A percentile compares a stretch with the other conserved stretches of the same genome.
phyloP scores from a whole-genome alignment of 1,284 basidiomycete genomes.

The Baeospora myosura region DNA sequence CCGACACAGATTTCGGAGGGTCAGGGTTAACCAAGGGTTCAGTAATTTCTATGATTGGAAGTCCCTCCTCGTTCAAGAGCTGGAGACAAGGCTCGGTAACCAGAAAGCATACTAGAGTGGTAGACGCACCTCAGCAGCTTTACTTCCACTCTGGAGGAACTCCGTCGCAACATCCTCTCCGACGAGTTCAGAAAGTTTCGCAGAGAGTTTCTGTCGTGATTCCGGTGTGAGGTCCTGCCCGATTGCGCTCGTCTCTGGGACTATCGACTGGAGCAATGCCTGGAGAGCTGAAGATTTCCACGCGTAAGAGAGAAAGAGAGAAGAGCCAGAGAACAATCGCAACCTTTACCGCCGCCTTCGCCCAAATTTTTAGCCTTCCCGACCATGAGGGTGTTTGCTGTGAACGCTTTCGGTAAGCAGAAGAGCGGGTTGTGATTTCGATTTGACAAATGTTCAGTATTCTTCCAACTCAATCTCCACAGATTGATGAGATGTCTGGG shows the following conservation, averaged over 20 bases:
- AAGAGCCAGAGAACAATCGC: background rate
- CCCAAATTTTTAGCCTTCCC: slow-evolving; percentile 8
- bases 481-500: no score
- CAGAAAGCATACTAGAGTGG: background rate
- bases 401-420: no score
- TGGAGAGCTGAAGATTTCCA: slow-evolving; percentile 35
- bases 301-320: background rate
- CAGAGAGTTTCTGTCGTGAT: slow-evolving; percentile 46
- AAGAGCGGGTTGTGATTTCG: no score
- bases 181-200: slow-evolving; percentile 55
- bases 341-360: slow-evolving; percentile 11
- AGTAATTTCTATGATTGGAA: slow-evolving; percentile 71
- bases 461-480: no score
- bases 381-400: background rate
- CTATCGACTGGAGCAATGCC: slow-evolving; percentile 43
- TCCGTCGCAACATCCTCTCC: slow-evolving; percentile 35
- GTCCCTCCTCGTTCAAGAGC: slow-evolving; percentile 68
- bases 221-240: slow-evolving; percentile 36
- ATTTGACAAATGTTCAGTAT: no score
- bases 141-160: slow-evolving; percentile 32
- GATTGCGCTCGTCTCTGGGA: slow-evolving; percentile 26
- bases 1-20: slow-evolving; percentile 12
- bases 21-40: slow-evolving; percentile 37
- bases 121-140: background rate
- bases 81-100: slow-evolving; percentile 19